Conservation (phyloP, 2,329 filamentous ascomycete genomes). For the Rhynchosporium secalis region DNA sequence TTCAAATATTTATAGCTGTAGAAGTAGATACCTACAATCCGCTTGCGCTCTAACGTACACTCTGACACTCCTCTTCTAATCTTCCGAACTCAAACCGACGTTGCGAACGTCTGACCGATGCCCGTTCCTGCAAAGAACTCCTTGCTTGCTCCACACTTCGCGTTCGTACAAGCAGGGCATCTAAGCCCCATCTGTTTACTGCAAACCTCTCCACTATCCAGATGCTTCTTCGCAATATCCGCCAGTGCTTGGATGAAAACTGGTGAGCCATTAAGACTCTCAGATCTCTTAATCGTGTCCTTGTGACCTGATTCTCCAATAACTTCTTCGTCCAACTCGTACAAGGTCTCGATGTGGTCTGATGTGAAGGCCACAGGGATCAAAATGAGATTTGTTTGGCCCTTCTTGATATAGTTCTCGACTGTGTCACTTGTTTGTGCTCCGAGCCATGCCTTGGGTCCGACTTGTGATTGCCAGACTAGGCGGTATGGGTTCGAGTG, state of each 20-base stretch:
- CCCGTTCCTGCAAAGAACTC: conserved; percentile 54
- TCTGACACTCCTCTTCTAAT: neutral
- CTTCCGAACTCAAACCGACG: conserved; percentile 1
- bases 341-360: conserved; percentile 98
- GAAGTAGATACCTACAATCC: conserved; percentile 16
- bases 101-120: conserved; percentile 18
- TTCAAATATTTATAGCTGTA: neutral
- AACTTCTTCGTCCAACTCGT: conserved; percentile 90
- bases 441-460: conserved; percentile 91
- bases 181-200: conserved; percentile 85
- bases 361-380: conserved; percentile 97
- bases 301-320: conserved; percentile 81
- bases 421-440: conserved; percentile 91
- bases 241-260: conserved; percentile 90
- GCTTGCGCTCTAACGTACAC: conserved; percentile 19
- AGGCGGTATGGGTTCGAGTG: conserved; percentile 90
- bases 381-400: conserved; percentile 85
- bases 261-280: conserved; percentile 87
- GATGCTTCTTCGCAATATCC: conserved; percentile 78
- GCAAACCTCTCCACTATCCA: conserved; percentile 66
- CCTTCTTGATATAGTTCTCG: conserved; percentile 83
- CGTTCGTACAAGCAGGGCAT: conserved; percentile 91
- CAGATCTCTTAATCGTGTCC: conserved; percentile 83
- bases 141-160: conserved; percentile 78
- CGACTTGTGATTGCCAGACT: conserved; percentile 98